A percentile compares a stretch with the other conserved stretches of the same genome.
Evolutionary conservation across 1,284 basidiomycete genomes (phyloP).

Genomic region (Cutaneotrichosporon cyanovorans): DNA sequence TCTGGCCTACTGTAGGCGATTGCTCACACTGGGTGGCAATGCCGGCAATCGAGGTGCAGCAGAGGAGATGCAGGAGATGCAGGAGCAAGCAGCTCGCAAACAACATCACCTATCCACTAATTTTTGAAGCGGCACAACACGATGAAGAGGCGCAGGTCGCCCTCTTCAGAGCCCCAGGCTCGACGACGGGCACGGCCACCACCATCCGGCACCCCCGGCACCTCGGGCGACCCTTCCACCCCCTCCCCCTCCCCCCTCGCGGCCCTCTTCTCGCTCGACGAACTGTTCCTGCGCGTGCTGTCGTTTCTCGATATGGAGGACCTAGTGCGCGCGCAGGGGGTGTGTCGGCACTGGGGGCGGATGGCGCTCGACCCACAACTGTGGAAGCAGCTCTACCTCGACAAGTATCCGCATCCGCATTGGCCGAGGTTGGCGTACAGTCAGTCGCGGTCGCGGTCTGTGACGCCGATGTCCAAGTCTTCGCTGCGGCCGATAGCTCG

Average conservation of each 20-base stretch:
- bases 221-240: neutral
- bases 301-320: conserved; percentile 33
- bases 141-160: neutral
- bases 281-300: conserved; percentile 44
- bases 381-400: conserved; percentile 41
- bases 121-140: no score
- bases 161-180: no score
- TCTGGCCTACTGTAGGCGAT: no score
- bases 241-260: no score
- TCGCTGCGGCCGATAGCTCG: conserved; percentile 33
- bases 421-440: neutral
- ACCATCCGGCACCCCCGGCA: no score
- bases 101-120: no score
- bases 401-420: conserved; percentile 42
- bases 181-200: no score
- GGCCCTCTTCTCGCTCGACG: conserved; percentile 37
- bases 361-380: conserved; percentile 42
- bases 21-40: no score
- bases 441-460: conserved; percentile 2
- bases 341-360: conserved; percentile 36
- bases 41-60: no score
- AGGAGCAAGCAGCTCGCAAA: no score
- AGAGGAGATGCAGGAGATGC: no score
- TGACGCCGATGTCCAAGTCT: no score
- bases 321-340: conserved; percentile 35